Percentiles rank a stretch among this genome's conserved stretches.
These are phyloP conservation scores for Cladosporium sp. DNA, from an alignment of 2,329 filamentous ascomycete genomes.

Conservation along the genomic window DNA sequence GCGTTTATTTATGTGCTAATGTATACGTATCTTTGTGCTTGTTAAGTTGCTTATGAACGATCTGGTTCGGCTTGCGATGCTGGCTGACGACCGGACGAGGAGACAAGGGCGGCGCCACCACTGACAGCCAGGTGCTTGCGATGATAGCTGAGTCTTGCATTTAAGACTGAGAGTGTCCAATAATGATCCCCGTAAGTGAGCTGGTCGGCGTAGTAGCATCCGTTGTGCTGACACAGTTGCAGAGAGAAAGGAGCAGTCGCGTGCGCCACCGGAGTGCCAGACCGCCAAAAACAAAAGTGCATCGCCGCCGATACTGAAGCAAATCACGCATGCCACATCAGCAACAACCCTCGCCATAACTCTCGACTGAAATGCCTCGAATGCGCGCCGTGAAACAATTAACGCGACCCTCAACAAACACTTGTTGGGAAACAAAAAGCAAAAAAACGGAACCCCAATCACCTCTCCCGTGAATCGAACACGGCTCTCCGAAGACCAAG, in stretches of 20 bases:
- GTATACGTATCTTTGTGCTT: background rate
- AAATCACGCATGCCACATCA: background rate
- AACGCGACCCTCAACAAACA: background rate
- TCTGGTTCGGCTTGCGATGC: background rate
- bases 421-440: background rate
- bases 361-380: background rate
- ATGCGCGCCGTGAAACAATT: background rate
- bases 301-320: background rate
- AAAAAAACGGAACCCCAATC: slow-evolving; percentile 8
- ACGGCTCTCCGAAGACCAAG: slow-evolving; percentile 5
- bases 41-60: background rate
- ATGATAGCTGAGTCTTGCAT: background rate
- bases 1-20: background rate
- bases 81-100: background rate
- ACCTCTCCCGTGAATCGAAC: slow-evolving; percentile 11
- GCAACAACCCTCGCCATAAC: background rate
- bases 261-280: background rate
- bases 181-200: background rate
- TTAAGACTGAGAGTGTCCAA: background rate
- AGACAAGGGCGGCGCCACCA: background rate
- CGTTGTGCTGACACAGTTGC: background rate
- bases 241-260: background rate
- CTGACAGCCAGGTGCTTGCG: background rate
- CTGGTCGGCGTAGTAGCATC: background rate
- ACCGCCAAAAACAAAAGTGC: background rate